Conservation (phyloP, 1,284 basidiomycete genomes). For the Fomes fomentarius region DNA sequence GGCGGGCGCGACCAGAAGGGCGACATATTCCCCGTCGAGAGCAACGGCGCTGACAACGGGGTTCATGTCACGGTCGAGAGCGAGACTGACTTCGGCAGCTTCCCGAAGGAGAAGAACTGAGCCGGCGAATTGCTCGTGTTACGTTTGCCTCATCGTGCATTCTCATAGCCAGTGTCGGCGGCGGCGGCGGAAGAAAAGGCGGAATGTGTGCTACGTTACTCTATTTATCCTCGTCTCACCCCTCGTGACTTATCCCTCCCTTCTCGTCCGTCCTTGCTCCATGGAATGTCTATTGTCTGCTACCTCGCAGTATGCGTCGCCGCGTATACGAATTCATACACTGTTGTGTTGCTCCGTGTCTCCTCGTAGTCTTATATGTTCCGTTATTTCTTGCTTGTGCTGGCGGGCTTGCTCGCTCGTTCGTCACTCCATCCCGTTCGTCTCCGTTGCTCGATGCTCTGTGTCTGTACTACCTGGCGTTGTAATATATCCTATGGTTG, state of each 20-base stretch:
- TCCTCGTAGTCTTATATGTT: not conserved
- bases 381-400: not conserved
- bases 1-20: slow-evolving; percentile 49
- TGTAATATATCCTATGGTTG: slow-evolving; percentile 12
- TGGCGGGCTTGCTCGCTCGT: not conserved
- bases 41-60: slow-evolving; percentile 24
- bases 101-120: slow-evolving; percentile 23
- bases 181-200: not conserved
- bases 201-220: not conserved
- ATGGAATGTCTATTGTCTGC: not conserved
- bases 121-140: not conserved
- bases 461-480: slow-evolving; percentile 13
- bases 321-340: too few relatives aligned
- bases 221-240: slow-evolving; percentile 1
- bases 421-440: not conserved
- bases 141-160: not conserved
- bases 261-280: not conserved
- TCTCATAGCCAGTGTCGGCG: not conserved
- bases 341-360: not conserved
- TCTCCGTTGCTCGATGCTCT: not conserved
- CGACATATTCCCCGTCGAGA: slow-evolving; percentile 36
- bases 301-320: not conserved
- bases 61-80: slow-evolving; percentile 40
- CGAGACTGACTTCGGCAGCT: slow-evolving; percentile 32
- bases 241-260: too few relatives aligned